phyloP scores from a whole-genome alignment of 148 eudicot species.

The Limonium bicolor region DNA sequence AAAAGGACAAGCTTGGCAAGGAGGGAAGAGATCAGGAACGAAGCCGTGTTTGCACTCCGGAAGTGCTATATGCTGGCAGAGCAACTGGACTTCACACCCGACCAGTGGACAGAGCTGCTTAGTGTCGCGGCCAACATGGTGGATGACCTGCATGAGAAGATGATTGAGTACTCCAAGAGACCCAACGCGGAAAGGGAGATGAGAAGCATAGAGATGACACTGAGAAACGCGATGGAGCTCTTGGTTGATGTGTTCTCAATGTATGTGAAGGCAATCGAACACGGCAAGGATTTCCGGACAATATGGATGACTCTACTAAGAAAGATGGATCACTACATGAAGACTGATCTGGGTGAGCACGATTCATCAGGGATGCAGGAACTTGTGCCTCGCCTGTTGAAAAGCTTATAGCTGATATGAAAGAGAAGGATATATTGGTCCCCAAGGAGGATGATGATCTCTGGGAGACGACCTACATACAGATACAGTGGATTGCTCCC shows the following conservation, averaged over 20 bases:
- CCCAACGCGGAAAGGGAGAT: slow-evolving; percentile 80
- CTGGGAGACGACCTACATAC: slow-evolving; percentile 81
- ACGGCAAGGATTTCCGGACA: slow-evolving; percentile 38
- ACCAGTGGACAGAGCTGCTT: no score
- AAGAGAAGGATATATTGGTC: slow-evolving; percentile 39
- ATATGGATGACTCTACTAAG: slow-evolving; percentile 79
- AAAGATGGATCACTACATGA: slow-evolving; percentile 93
- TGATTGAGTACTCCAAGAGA: slow-evolving; percentile 74
- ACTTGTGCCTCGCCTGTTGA: slow-evolving; percentile 47
- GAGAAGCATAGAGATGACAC: slow-evolving; percentile 82
- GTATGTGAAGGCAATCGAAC: slow-evolving; percentile 40
- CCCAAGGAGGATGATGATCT: slow-evolving; percentile 61
- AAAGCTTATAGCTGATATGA: slow-evolving; percentile 58
- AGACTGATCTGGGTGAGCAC: slow-evolving; percentile 60
- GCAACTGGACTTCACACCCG: slow-evolving; percentile 46
- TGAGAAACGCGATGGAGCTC: slow-evolving; percentile 70
- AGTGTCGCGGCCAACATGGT: slow-evolving; percentile 67
- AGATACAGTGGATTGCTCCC: slow-evolving; percentile 99
- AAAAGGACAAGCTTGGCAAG: slow-evolving; percentile 75
- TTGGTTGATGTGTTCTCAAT: slow-evolving; percentile 50
- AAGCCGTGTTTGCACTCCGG: slow-evolving; percentile 47
- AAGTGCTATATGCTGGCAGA: slow-evolving; percentile 52
- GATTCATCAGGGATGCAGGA: slow-evolving; percentile 54
- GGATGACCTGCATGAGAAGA: slow-evolving; percentile 81
- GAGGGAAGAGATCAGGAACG: slow-evolving; percentile 77